A percentile compares a stretch with the other conserved stretches of the same genome.
These are phyloP conservation scores for Cadophora sp. DNA, from an alignment of 2,329 filamentous ascomycete species.

Conservation along the genomic window DNA sequence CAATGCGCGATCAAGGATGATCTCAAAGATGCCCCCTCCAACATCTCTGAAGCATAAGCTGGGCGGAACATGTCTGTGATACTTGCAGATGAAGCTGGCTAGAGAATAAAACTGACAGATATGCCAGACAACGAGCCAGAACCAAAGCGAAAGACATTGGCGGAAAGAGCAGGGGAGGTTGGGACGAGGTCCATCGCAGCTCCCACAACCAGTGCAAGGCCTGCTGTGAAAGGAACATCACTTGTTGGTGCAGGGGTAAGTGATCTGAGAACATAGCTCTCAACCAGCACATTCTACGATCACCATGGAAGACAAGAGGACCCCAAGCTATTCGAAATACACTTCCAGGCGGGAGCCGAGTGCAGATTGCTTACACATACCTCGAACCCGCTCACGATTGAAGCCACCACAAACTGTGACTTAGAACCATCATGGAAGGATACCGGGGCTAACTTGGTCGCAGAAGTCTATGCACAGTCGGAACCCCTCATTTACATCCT, in stretches of 20 bases:
- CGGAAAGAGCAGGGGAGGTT: slow-evolving; percentile 61
- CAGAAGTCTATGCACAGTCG: slow-evolving; percentile 26
- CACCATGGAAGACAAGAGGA: slow-evolving; percentile 11
- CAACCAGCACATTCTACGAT: not conserved
- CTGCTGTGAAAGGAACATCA: slow-evolving; percentile 42
- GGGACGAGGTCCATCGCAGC: slow-evolving; percentile 49
- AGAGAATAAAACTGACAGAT: slow-evolving; percentile 19
- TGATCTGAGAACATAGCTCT: slow-evolving; percentile 8
- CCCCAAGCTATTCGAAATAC: not conserved
- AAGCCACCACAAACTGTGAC: slow-evolving; percentile 14
- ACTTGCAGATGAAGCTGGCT: not conserved
- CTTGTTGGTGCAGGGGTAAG: slow-evolving; percentile 38
- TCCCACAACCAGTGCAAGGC: slow-evolving; percentile 51
- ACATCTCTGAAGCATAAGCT: slow-evolving; percentile 57
- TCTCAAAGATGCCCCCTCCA: slow-evolving; percentile 50
- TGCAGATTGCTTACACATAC: not conserved
- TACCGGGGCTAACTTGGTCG: slow-evolving; percentile 16
- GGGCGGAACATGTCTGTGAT: slow-evolving; percentile 30
- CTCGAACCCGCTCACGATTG: slow-evolving; percentile 3
- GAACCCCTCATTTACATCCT: slow-evolving; percentile 47
- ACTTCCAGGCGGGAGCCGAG: not conserved
- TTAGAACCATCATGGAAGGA: not conserved
- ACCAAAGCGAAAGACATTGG: slow-evolving; percentile 65
- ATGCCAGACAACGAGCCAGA: slow-evolving; percentile 59
- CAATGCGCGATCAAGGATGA: slow-evolving; percentile 58